Conservation (phyloP, 2,329 filamentous ascomycete genomes). For the Aspergillus fijiensis region DNA sequence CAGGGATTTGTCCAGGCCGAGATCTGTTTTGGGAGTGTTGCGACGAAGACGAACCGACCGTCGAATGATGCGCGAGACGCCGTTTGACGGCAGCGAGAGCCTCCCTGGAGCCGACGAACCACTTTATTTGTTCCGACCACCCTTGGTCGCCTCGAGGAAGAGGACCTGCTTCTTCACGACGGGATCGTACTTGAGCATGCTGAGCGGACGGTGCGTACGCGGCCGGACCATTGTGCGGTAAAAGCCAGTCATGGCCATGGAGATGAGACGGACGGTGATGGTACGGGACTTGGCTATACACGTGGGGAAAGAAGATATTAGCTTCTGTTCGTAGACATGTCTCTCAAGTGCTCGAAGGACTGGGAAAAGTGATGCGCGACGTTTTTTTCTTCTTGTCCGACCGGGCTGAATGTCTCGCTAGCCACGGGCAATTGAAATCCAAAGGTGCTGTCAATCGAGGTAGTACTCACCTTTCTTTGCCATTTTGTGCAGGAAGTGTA, state of each 20-base stretch:
- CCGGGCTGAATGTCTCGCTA: too few relatives aligned
- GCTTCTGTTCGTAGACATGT: too few relatives aligned
- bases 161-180: constrained; percentile 95
- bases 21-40: background rate
- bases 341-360: too few relatives aligned
- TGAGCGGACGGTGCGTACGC: constrained; percentile 76
- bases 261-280: constrained; percentile 88
- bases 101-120: too few relatives aligned
- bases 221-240: constrained; percentile 89
- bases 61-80: too few relatives aligned
- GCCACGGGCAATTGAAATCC: too few relatives aligned
- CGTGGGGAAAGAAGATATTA: too few relatives aligned
- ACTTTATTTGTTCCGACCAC: constrained; percentile 53
- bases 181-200: constrained; percentile 98
- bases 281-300: constrained; percentile 80
- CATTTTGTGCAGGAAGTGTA: constrained; percentile 29
- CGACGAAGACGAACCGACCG: background rate
- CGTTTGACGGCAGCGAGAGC: too few relatives aligned
- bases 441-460: background rate
- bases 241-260: constrained; percentile 98
- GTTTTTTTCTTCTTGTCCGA: too few relatives aligned
- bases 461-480: constrained; percentile 44
- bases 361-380: too few relatives aligned
- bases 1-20: too few relatives aligned
- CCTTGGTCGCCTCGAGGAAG: constrained; percentile 90